These are phyloP conservation scores for Colletotrichum trifolii DNA, from an alignment of 2,329 filamentous ascomycete species.

Conservation along the genomic window DNA sequence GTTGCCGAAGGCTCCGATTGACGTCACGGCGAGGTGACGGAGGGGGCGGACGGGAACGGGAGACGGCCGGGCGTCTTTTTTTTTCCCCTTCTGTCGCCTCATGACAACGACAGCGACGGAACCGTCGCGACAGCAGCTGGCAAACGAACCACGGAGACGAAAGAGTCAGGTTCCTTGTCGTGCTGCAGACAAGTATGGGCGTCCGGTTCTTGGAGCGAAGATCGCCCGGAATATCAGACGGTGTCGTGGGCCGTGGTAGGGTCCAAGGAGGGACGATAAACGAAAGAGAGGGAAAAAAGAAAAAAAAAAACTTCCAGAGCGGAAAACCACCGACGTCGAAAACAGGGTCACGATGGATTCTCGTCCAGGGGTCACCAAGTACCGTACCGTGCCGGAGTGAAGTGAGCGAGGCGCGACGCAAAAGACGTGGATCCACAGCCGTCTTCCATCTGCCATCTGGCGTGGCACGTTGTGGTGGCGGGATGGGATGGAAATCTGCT, in stretches of 20 bases:
- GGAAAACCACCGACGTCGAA: slow-evolving; percentile 12
- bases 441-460: slow-evolving; percentile 25
- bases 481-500: not conserved
- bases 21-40: slow-evolving; percentile 26
- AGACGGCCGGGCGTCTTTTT: not conserved
- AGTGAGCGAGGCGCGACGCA: no score
- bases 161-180: slow-evolving; percentile 21
- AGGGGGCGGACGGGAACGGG: slow-evolving; percentile 21
- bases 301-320: not conserved
- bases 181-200: not conserved
- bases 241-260: not conserved
- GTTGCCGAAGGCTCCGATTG: slow-evolving; percentile 36
- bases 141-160: slow-evolving; percentile 3
- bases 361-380: not conserved
- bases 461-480: slow-evolving; percentile 4
- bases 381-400: slow-evolving; percentile 8
- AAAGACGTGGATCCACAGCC: slow-evolving; percentile 11
- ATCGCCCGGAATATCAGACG: slow-evolving; percentile 13
- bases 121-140: not conserved
- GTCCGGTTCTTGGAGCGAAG: not conserved
- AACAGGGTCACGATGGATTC: slow-evolving; percentile 10
- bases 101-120: not conserved
- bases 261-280: slow-evolving; percentile 10
- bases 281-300: not conserved
- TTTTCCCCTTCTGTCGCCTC: no score